Evolutionary conservation across 2,329 filamentous ascomycete genomes (phyloP).

Genomic region (Botrytis sinoallii): DNA sequence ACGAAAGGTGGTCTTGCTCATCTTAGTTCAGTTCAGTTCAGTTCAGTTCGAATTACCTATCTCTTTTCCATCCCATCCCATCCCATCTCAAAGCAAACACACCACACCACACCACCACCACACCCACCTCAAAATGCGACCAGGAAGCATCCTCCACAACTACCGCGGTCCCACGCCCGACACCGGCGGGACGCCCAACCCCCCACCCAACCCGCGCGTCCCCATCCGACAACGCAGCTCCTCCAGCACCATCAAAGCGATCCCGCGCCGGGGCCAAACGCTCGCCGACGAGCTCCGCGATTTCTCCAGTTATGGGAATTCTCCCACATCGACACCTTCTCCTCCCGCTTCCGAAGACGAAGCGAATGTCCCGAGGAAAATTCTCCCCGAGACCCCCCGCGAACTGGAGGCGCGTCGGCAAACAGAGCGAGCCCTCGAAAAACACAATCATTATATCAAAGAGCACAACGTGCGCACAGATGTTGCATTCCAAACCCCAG

Average conservation of each 20-base stretch:
- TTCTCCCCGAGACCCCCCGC: no score
- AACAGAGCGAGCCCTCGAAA: not conserved
- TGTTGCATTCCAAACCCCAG: not conserved
- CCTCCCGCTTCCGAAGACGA: not conserved
- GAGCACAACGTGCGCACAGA: not conserved
- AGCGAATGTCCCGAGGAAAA: no score
- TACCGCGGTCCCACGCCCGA: not conserved
- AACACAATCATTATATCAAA: not conserved
- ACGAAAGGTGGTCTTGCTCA: no score
- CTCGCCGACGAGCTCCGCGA: not conserved
- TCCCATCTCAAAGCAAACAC: no score
- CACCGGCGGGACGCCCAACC: not conserved
- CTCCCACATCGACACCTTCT: no score
- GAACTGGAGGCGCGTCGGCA: not conserved
- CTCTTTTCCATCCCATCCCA: not conserved
- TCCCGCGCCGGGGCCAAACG: not conserved
- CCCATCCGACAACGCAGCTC: not conserved
- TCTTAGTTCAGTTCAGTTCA: no score
- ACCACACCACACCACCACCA: no score
- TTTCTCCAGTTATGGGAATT: not conserved
- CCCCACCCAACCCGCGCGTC: no score
- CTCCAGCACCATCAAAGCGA: not conserved
- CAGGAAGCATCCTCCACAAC: not conserved
- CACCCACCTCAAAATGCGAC: not conserved
- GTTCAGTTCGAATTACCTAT: no score